Percentiles rank a stretch among this genome's conserved stretches.
These are phyloP conservation scores for Colletotrichum australisinense DNA, from an alignment of 2,329 filamentous ascomycete genomes.

Conservation along the genomic window DNA sequence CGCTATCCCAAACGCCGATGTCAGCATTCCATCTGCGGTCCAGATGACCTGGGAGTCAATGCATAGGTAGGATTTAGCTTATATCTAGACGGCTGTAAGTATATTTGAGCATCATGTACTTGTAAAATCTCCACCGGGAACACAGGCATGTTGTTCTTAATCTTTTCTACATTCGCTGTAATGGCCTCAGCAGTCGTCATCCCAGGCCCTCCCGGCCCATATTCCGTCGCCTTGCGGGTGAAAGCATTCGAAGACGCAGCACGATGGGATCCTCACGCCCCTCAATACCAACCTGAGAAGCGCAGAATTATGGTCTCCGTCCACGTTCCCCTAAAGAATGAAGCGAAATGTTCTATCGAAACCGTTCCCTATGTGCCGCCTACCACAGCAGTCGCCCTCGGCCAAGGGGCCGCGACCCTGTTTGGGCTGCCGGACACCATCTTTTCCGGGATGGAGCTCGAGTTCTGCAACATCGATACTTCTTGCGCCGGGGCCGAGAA, in stretches of 20 bases:
- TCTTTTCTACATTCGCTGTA: neutral
- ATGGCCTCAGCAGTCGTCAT: neutral
- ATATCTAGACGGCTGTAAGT: neutral
- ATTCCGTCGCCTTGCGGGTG: neutral
- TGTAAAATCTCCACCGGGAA: neutral
- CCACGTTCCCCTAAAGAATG: neutral
- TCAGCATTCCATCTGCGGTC: neutral
- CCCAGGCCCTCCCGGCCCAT: neutral
- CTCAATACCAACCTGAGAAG: neutral
- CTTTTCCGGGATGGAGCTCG: neutral
- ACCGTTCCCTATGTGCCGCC: slow-evolving; percentile 1
- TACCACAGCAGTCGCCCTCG: neutral
- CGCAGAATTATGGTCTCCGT: neutral
- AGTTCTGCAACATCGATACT: neutral
- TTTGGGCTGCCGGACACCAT: neutral
- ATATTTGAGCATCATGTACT: neutral
- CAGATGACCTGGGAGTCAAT: neutral
- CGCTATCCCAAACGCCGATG: neutral
- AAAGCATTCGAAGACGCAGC: neutral
- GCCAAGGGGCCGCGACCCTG: neutral
- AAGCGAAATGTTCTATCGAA: neutral
- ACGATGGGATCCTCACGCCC: slow-evolving; percentile 1
- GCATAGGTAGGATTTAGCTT: neutral
- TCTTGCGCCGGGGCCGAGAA: neutral
- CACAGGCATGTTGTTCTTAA: neutral